A percentile compares a stretch with the other conserved stretches of the same genome.
Evolutionary conservation across 2,329 filamentous ascomycete genomes (phyloP).

Genomic region (Botrytis aclada): DNA sequence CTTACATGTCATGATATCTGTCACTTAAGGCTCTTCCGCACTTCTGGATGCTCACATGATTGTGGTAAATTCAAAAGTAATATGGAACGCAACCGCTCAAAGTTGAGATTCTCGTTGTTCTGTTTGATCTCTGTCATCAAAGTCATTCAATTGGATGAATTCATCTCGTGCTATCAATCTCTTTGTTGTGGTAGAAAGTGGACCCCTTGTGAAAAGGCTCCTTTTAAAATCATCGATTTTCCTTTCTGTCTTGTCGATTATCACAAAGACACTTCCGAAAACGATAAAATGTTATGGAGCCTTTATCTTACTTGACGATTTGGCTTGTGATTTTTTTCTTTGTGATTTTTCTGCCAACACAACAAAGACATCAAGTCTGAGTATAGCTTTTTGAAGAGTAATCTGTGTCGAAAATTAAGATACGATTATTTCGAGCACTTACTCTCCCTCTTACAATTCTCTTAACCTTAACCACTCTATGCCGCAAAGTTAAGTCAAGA

Average conservation of each 20-base stretch:
- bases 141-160: too few species aligned
- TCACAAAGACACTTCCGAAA: background rate
- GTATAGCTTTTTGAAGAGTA: background rate
- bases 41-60: too few species aligned
- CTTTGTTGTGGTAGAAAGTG: background rate
- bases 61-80: too few species aligned
- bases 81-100: too few species aligned
- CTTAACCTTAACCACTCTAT: rapidly evolving
- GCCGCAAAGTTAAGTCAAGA: background rate
- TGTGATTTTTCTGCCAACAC: background rate
- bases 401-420: background rate
- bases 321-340: background rate
- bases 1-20: too few species aligned
- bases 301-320: background rate
- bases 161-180: too few species aligned
- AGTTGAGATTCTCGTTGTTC: background rate
- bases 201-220: background rate
- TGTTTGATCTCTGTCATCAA: background rate
- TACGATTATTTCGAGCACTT: background rate
- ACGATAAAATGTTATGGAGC: background rate
- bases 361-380: background rate
- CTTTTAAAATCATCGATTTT: background rate
- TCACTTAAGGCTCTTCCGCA: rapidly evolving
- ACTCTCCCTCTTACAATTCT: background rate
- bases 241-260: background rate